Evolutionary conservation across 495 filamentous ascomycete species (phyloP), one percentile per base, ranked within the genome.

Genomic region (Parmelia sp.): DNA sequence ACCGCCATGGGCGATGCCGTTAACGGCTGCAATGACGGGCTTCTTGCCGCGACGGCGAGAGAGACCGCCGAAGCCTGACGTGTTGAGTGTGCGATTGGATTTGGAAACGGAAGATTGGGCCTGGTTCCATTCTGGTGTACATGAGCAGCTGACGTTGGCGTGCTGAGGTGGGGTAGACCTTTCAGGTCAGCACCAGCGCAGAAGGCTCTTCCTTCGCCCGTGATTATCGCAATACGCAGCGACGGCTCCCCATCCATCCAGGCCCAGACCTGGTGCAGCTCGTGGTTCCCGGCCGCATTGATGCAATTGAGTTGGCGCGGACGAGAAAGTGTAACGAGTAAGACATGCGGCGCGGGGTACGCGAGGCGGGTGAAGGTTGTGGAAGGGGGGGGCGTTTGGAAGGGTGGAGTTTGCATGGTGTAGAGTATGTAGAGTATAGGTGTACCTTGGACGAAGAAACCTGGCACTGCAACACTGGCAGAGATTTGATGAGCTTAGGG

Each of bases 1-100:
- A 55, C 89, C 90, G 19, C 90, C 90, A 62, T 88, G 77, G 66
- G 83, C 84, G n/a, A 86, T 71, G n/a, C 90, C 90, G 70, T 90
- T 87, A 36, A 92, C 86, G 8, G 90, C 90, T 14, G 83, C 83
- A 61, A 93, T 86, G 40, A 93, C 78, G 21, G 89, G 90, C 49
- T 74, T 74, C 55, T 70, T 70, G 0, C 72, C 70, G n/a, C 56
- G 27, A 29, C 69, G 62, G 29, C 71, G 66, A 60, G 66, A 70
- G 47, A 74, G 65, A 49, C 69, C 71, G 53, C 60, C 69, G 65
- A 74, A 74, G 60, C 71, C 72, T 1, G 71, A 68, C n/a, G 71
- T 63, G 53, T 68, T 69, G 44, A 67, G 59, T 49, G 61, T 33
- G 45, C 65, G 64, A 33, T 55, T 33, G 23, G 45, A 33, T 64